Conservation (phyloP, 2,329 filamentous ascomycete genomes). For the Penicillium frequentans region DNA sequence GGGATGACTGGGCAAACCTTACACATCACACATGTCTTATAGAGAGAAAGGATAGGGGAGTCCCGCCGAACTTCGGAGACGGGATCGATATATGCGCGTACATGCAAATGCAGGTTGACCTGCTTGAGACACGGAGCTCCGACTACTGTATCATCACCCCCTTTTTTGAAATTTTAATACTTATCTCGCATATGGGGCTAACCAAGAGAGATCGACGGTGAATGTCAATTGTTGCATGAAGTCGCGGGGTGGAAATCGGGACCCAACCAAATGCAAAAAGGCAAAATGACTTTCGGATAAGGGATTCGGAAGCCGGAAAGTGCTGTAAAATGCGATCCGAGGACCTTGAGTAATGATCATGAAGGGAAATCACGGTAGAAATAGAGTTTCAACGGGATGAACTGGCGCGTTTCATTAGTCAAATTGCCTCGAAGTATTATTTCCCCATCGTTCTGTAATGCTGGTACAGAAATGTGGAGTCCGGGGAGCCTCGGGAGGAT, state of each 20-base stretch:
- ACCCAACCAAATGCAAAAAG: background rate
- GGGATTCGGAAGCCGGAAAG: background rate
- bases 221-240: background rate
- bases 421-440: background rate
- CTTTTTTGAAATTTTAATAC: constrained; percentile 1
- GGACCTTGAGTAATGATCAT: background rate
- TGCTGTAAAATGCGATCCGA: background rate
- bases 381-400: background rate
- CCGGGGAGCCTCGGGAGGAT: constrained; percentile 14
- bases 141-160: background rate
- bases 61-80: constrained; percentile 6
- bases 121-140: constrained; percentile 1
- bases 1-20: background rate
- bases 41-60: background rate
- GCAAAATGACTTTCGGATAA: background rate
- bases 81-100: background rate
- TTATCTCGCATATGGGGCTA: background rate
- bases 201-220: background rate
- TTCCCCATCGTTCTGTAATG: background rate
- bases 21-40: background rate
- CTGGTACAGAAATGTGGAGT: constrained; percentile 17
- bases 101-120: background rate
- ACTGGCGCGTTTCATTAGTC: background rate
- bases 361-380: background rate
- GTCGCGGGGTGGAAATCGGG: background rate